Base-by-base conservation (phyloP, 1,284 basidiomycete species). In the Cryptococcus depauperatus region DNA sequence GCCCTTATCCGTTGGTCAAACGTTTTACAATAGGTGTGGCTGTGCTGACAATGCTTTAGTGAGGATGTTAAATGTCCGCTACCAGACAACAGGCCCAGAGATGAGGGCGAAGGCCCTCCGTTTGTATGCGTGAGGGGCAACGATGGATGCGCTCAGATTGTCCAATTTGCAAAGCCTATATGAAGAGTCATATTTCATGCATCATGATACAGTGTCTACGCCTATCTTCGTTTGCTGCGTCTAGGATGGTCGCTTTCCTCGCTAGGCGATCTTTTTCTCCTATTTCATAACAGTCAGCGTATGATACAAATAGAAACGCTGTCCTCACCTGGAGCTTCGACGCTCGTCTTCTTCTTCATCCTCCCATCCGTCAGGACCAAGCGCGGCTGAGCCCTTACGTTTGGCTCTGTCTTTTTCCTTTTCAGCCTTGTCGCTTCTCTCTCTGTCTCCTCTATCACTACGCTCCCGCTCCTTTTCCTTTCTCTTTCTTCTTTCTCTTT, bases 81-180 rank as follows among this genome's bases (percentile, higher is more conserved):
- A 8, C 58, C 61, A 8, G 66, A 69, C 46, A 35, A 59, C 33
- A 44, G 66, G 41, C 39, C 41, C 25, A 47, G 66, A 19, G 66
- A 69, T 46, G 66, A 69, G 48, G 64, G 63, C 10, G 66, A 69
- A 50, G 66, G 66, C 35, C 66, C 65, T 28, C 66, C 66, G 6
- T 69, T 66, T 37, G 51, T 69, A 10, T 69, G 66, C 38, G 58
- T 62, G 5, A 50, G 66, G 23, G 55, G 55, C 1, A 42, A 46
- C 14, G 48, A 38, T 11, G 48, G 37, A 3, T 69, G 66, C 35
- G 59, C 60, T 6, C 51, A 57, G 37, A 61, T 59, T 9, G 26
- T 48, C 9, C 16, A 46, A 28, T 62, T 59, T 37, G 43, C 64
- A 5, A 54, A 52, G 32, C 39, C 53, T 21, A 62, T 67, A 57